Conservation (phyloP, 345 rosid species). For the Brassica nigra region DNA sequence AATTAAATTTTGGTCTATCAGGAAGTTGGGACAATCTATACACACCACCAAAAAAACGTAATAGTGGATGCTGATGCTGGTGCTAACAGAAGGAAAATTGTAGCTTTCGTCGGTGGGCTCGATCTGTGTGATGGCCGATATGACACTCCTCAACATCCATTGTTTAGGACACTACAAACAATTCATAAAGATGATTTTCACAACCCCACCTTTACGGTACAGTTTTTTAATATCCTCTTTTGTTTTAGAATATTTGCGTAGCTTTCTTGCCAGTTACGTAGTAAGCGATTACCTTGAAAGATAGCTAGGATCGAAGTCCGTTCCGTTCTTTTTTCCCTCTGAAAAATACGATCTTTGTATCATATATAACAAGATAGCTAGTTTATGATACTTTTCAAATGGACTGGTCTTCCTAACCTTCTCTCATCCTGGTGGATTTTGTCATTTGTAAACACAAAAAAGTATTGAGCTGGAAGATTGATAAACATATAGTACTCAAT, state of each 20-base stretch:
- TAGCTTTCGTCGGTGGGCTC: slow-evolving; percentile 96
- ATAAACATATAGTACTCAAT: background rate
- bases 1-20: slow-evolving; percentile 36
- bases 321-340: background rate
- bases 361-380: background rate
- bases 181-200: slow-evolving; percentile 87
- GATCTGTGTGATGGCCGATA: slow-evolving; percentile 95
- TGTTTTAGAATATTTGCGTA: background rate
- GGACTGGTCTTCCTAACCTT: background rate
- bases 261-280: slow-evolving; percentile 16
- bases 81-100: slow-evolving; percentile 64
- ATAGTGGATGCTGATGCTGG: slow-evolving; percentile 96
- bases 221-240: slow-evolving; percentile 4
- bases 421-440: background rate
- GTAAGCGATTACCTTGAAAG: slow-evolving; percentile 5
- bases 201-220: slow-evolving; percentile 65
- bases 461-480: slow-evolving; percentile 4
- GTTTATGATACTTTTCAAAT: background rate
- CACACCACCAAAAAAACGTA: slow-evolving; percentile 94
- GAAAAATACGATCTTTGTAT: slow-evolving; percentile 1
- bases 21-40: slow-evolving; percentile 93
- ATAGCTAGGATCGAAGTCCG: background rate
- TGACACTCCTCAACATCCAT: slow-evolving; percentile 81
- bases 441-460: slow-evolving; percentile 7
- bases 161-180: slow-evolving; percentile 72